phyloP scores from a whole-genome alignment of 2,329 filamentous ascomycete species.

The Madurella fahalii region DNA sequence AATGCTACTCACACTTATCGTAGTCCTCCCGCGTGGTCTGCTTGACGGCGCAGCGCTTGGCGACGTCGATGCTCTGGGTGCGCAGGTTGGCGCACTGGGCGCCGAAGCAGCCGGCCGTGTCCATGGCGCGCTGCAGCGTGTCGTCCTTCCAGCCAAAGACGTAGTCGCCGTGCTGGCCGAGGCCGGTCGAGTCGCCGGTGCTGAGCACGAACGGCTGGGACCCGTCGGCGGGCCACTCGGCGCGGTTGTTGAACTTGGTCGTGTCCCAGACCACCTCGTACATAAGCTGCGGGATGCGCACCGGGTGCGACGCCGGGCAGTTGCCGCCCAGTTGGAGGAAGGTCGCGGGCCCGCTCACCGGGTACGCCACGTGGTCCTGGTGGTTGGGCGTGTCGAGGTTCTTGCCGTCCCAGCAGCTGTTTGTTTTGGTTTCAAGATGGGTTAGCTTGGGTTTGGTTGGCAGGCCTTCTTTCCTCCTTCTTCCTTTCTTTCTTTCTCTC shows the following conservation, averaged over 20 bases:
- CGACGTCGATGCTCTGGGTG: slow-evolving; percentile 33
- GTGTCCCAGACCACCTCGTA: slow-evolving; percentile 47
- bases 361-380: slow-evolving; percentile 41
- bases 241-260: slow-evolving; percentile 35
- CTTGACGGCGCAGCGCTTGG: slow-evolving; percentile 31
- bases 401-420: slow-evolving; percentile 47
- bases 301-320: slow-evolving; percentile 37
- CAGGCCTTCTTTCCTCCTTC: slow-evolving; percentile 27
- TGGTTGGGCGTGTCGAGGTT: slow-evolving; percentile 47
- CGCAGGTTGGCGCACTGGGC: slow-evolving; percentile 33
- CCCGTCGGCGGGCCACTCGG: slow-evolving; percentile 36
- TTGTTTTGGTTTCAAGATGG: slow-evolving; percentile 37
- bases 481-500: no score
- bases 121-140: slow-evolving; percentile 37
- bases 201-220: slow-evolving; percentile 35
- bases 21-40: slow-evolving; percentile 32
- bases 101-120: slow-evolving; percentile 40
- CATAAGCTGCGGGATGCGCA: slow-evolving; percentile 45
- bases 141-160: slow-evolving; percentile 38
- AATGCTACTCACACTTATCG: slow-evolving; percentile 35
- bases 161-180: slow-evolving; percentile 42
- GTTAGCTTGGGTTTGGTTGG: slow-evolving; percentile 43
- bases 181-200: slow-evolving; percentile 38
- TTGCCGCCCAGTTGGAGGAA: slow-evolving; percentile 34
- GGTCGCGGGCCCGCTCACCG: slow-evolving; percentile 38